Percentiles rank a stretch among this genome's conserved stretches.
Evolutionary conservation across 2,329 filamentous ascomycete genomes (phyloP).

Genomic region (Aspergillus ustus): DNA sequence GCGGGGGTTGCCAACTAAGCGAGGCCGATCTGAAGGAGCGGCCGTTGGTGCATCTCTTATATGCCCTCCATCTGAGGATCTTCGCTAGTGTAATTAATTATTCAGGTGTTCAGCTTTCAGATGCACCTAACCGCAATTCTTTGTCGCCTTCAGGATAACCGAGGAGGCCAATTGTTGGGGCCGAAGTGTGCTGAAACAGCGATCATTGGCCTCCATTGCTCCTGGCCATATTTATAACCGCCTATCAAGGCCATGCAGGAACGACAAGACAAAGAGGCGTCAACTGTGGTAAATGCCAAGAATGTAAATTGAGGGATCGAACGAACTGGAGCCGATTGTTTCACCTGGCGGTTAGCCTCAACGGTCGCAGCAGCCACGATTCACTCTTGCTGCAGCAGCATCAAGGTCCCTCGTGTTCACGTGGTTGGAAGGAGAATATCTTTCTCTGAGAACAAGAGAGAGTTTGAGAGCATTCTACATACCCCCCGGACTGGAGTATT

Average conservation of each 20-base stretch:
- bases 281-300: slow-evolving; percentile 9
- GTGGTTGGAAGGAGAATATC: neutral
- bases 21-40: slow-evolving; percentile 4
- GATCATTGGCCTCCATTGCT: neutral
- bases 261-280: slow-evolving; percentile 10
- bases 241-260: slow-evolving; percentile 10
- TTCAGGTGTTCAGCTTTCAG: neutral
- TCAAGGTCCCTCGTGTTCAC: neutral
- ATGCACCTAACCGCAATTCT: neutral
- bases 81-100: neutral
- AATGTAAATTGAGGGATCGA: slow-evolving; percentile 6
- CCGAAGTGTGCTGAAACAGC: too few relatives aligned
- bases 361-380: neutral
- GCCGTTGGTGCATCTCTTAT: neutral
- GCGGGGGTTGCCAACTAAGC: slow-evolving; percentile 16
- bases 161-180: too few relatives aligned
- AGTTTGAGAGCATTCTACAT: neutral
- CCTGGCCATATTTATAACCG: slow-evolving; percentile 10
- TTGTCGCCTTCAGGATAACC: neutral
- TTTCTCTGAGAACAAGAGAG: neutral
- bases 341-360: slow-evolving; percentile 10
- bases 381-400: neutral
- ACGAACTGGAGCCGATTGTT: slow-evolving; percentile 14
- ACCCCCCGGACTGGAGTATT: too few relatives aligned
- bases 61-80: neutral